Evolutionary conservation across 176 grass and related monocot species (phyloP), one percentile per base, ranked within the genome.

Genomic region (Carex pumila): DNA sequence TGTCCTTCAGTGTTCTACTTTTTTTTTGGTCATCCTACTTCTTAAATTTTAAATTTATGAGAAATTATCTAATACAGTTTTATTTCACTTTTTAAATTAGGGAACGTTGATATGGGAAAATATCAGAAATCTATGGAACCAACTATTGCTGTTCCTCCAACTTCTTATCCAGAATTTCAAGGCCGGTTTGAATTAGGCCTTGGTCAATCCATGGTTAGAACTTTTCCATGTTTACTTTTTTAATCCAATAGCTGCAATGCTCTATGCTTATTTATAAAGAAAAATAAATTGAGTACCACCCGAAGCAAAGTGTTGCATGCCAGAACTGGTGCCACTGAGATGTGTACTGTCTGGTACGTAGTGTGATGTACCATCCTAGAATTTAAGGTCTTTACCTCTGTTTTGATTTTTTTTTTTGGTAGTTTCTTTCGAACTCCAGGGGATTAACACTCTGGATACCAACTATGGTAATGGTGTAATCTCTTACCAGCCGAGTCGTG

Each of bases 171-270:
- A 6, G 91, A 95, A 82, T 81, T 89, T 91, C 86, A 91, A 78
- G 39, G 81, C 37, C 81, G 47, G 47, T 93, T 90, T 52, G 90
- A 92, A 69, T 83, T 95, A 65, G 93, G 88, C 50, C 87, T 92
- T 74, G 88, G 85, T 80, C 93, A 93, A 85, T 94, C 93, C 63
- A 85, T 94, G 90, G 96, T 99, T 81, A 58, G 78, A 7, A 74
- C 85, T 57, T 78, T 71, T 18, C 56, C 61, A 10, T 65, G 21
- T 57, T 78, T 78, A 18, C 9, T 10, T 56, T 76, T 54, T 32
- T 32, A 56, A 32, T 4, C 10, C 50, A 76, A 31, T 36, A 56
- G 12, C 22, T 78, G 47, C 21, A 54, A 53, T 29, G 47, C 1
- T 45, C 54, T 81, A 80, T 75, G 65, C 77, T 68, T 66, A 43